Conservation (phyloP, 2,329 filamentous ascomycete species). For the Colletotrichum phormii region DNA sequence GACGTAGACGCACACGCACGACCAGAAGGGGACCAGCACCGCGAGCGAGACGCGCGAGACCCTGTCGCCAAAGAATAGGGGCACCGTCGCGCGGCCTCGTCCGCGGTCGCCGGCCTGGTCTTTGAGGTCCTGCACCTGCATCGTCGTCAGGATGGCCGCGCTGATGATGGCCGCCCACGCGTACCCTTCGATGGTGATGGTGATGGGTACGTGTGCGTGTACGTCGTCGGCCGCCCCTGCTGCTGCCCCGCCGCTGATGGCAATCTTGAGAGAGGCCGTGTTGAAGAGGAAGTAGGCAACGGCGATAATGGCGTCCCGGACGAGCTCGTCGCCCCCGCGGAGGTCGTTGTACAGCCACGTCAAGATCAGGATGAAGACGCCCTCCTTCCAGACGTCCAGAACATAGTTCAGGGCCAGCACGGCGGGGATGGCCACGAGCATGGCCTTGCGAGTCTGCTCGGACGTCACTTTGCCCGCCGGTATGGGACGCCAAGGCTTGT, state of each 20-base stretch:
- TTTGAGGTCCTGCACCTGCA: slow-evolving; percentile 44
- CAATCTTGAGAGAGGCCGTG: slow-evolving; percentile 42
- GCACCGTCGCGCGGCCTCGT: slow-evolving; percentile 42
- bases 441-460: slow-evolving; percentile 41
- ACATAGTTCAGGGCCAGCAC: slow-evolving; percentile 37
- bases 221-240: neutral
- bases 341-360: slow-evolving; percentile 48
- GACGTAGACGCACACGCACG: slow-evolving; percentile 20
- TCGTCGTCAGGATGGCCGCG: slow-evolving; percentile 42
- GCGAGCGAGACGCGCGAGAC: slow-evolving; percentile 20
- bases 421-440: slow-evolving; percentile 41
- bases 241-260: slow-evolving; percentile 19
- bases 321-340: slow-evolving; percentile 40
- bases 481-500: slow-evolving; percentile 48
- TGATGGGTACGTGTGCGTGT: no score
- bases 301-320: slow-evolving; percentile 44
- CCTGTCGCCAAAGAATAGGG: slow-evolving; percentile 43
- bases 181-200: slow-evolving; percentile 30
- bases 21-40: slow-evolving; percentile 25
- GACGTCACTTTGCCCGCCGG: slow-evolving; percentile 41
- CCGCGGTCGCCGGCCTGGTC: slow-evolving; percentile 43
- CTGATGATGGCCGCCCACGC: slow-evolving; percentile 41
- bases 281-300: slow-evolving; percentile 43
- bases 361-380: slow-evolving; percentile 41
- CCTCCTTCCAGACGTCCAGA: slow-evolving; percentile 39